Evolutionary conservation across 73 alveolate species (phyloP).

Genomic region (Loxodes magnus): DNA sequence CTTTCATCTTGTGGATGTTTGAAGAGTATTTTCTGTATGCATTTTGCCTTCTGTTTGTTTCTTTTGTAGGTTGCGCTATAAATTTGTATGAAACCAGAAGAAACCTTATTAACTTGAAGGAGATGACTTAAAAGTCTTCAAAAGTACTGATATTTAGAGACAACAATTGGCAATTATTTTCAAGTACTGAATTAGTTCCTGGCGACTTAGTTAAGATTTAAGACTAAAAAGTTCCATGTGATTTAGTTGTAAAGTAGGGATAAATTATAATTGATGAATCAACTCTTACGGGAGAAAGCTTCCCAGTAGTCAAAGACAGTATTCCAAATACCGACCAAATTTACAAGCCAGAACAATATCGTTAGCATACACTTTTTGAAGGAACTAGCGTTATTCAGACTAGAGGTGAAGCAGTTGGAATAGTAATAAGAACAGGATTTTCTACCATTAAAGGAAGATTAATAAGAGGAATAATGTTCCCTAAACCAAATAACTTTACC

Average conservation of each 20-base stretch:
- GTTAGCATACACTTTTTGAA: slow-evolving; percentile 57
- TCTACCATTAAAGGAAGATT: slow-evolving; percentile 53
- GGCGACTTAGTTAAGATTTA: slow-evolving; percentile 80
- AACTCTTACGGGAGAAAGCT: slow-evolving; percentile 93
- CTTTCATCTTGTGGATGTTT: slow-evolving; percentile 3
- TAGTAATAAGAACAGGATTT: slow-evolving; percentile 54
- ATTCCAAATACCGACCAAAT: slow-evolving; percentile 38
- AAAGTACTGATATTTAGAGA: slow-evolving; percentile 60
- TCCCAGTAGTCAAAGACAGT: slow-evolving; percentile 68
- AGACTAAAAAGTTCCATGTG: slow-evolving; percentile 73
- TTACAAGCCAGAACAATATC: slow-evolving; percentile 37
- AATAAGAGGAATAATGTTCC: slow-evolving; percentile 53
- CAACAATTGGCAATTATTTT: not conserved
- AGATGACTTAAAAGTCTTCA: slow-evolving; percentile 81
- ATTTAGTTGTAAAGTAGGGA: slow-evolving; percentile 67
- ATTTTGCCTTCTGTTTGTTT: too few relatives aligned
- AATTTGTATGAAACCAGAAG: slow-evolving; percentile 64
- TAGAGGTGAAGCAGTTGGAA: slow-evolving; percentile 16
- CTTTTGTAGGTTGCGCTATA: too few relatives aligned
- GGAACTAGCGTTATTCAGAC: slow-evolving; percentile 90
- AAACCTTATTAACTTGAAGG: slow-evolving; percentile 59
- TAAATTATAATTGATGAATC: slow-evolving; percentile 77
- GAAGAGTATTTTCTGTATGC: slow-evolving; percentile 5
- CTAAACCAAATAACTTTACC: slow-evolving; percentile 41
- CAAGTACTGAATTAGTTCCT: slow-evolving; percentile 68